Evolutionary conservation across 208 protist genomes (phyloP), one percentile per base, ranked within the genome.

Genomic region (Crithidia sp.): DNA sequence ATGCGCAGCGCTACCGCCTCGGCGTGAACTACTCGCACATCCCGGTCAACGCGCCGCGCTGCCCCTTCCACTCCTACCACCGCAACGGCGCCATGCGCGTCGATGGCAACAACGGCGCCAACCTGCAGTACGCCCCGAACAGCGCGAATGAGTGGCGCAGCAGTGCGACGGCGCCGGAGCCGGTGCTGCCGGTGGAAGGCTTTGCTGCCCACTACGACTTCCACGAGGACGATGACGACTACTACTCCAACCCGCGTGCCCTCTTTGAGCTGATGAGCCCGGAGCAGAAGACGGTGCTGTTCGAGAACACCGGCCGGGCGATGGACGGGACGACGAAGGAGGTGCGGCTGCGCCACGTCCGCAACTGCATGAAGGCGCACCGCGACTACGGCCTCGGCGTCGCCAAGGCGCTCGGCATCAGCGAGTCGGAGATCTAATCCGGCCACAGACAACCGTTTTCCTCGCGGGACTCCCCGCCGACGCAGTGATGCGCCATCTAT

Each of bases 1-100:
- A 96, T 63, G 90, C 91, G 2, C 89, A 95, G n/a, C 71, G 80
- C 66, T 74, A 94, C 71, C 82, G 92, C 60, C 75, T 96, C 1
- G 91, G 92, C 58, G 41, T 69, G 36, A 91, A 96, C 67, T 92
- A 90, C 71, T 36, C 70, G 45, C 69, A 85, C 70, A 76, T 96
- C 45, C 91, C 91, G 66, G 76, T 96, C 47, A 96, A 96, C 70
- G 67, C 62, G 60, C 76, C 53, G 55, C 65, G 43, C 52, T 59
- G 49, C 50, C 66, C 67, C 55, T 45, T 82, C 19, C 62, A 81
- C 49, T 50, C 69, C 65, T 72, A 92, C 43, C 85, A 93, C 54
- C 73, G 86, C 67, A 86, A 91, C 58, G 87, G 87, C 55, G 44
- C 50, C 8, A 86, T 89, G 84, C 49, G 45, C 61, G 39, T 79